Evolutionary conservation across 352 stramenopile genomes (phyloP).

Genomic region (Blastocystis sp.): DNA sequence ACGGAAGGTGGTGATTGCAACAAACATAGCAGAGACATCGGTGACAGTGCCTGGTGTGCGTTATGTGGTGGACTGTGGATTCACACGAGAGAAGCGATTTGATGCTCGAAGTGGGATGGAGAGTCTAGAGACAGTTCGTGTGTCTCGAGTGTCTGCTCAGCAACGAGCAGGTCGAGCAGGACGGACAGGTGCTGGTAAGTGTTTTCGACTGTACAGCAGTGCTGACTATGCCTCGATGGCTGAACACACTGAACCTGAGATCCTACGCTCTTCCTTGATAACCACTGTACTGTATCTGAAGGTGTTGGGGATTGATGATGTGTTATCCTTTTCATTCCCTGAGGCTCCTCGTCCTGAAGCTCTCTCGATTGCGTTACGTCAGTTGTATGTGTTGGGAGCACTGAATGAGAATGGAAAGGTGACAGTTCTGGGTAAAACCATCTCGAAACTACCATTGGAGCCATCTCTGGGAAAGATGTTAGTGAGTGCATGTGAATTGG

Average conservation of each 20-base stretch:
- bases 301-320: constrained; percentile 87
- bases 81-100: constrained; percentile 85
- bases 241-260: constrained; percentile 74
- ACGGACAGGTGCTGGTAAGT: constrained; percentile 85
- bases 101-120: constrained; percentile 83
- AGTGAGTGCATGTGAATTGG: constrained; percentile 75
- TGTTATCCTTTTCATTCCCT: constrained; percentile 90
- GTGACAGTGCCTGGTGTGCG: constrained; percentile 91
- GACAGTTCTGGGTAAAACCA: constrained; percentile 77
- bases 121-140: constrained; percentile 79
- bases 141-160: constrained; percentile 76
- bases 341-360: constrained; percentile 83
- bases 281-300: constrained; percentile 75
- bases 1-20: constrained; percentile 87
- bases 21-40: constrained; percentile 92
- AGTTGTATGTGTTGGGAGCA: constrained; percentile 76
- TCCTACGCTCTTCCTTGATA: constrained; percentile 76
- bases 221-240: constrained; percentile 71
- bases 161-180: constrained; percentile 87
- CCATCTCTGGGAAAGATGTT: constrained; percentile 82
- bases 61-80: constrained; percentile 92
- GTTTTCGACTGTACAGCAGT: constrained; percentile 86
- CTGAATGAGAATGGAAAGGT: constrained; percentile 74
- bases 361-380: constrained; percentile 79
- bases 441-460: constrained; percentile 81